Conservation (phyloP, 2,329 filamentous ascomycete genomes). For the Epichloe brachyelytri region DNA sequence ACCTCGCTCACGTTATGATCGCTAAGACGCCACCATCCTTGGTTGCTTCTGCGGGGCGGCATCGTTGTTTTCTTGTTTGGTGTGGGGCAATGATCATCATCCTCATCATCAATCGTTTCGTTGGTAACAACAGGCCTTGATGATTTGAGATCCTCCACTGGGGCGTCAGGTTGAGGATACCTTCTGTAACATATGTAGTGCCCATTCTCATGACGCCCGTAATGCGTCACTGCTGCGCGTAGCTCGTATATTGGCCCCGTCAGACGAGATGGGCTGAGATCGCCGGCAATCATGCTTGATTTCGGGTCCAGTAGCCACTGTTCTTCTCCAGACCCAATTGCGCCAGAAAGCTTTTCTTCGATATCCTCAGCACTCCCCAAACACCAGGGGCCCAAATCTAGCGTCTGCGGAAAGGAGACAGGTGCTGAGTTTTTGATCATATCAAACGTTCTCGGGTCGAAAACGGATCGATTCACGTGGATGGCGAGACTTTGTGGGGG, state of each 20-base stretch:
- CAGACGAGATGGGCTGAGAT: slow-evolving; percentile 34
- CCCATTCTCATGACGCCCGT: slow-evolving; percentile 83
- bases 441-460: slow-evolving; percentile 68
- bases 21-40: slow-evolving; percentile 81
- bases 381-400: slow-evolving; percentile 79
- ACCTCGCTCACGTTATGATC: slow-evolving; percentile 73
- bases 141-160: background rate
- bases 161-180: slow-evolving; percentile 31
- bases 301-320: slow-evolving; percentile 58
- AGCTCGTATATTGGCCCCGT: slow-evolving; percentile 58
- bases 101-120: slow-evolving; percentile 3
- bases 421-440: slow-evolving; percentile 73
- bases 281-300: slow-evolving; percentile 59
- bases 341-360: slow-evolving; percentile 7
- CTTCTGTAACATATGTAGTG: slow-evolving; percentile 90
- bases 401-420: slow-evolving; percentile 59
- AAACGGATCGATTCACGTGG: slow-evolving; percentile 85
- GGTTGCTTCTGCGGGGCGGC: slow-evolving; percentile 13
- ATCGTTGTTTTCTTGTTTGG: slow-evolving; percentile 1
- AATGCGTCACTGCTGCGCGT: slow-evolving; percentile 76
- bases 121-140: background rate
- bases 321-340: slow-evolving; percentile 31
- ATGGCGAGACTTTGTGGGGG: slow-evolving; percentile 70
- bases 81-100: slow-evolving; percentile 5
- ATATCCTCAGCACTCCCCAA: slow-evolving; percentile 43